Evolutionary conservation across 352 stramenopile species (phyloP).

Genomic region (Phytophthora uliginosa): DNA sequence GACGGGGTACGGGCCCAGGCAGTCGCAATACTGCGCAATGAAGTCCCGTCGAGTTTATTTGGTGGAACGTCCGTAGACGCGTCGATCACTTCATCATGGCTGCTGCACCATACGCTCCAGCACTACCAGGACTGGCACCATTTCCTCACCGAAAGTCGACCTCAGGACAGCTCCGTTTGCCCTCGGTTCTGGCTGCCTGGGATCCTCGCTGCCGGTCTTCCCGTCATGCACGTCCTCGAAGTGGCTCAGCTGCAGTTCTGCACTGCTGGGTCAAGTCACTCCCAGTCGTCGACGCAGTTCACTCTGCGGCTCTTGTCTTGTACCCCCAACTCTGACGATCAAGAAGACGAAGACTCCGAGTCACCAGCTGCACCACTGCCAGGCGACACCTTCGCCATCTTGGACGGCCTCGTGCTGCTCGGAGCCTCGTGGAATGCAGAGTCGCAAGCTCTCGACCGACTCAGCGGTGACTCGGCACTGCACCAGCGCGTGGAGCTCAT

Average conservation of each 20-base stretch:
- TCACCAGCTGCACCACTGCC: neutral
- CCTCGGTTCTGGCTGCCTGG: constrained; percentile 30
- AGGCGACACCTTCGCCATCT: constrained; percentile 25
- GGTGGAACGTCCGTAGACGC: neutral
- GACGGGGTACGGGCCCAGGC: constrained; percentile 8
- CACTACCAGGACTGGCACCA: constrained; percentile 35
- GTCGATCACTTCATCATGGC: constrained; percentile 12
- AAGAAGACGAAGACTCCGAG: constrained; percentile 4
- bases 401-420: constrained; percentile 47
- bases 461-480: neutral
- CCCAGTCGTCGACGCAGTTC: constrained; percentile 8
- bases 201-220: constrained; percentile 7
- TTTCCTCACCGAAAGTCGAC: constrained; percentile 3
- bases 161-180: neutral
- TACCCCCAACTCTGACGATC: neutral
- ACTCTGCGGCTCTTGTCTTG: constrained; percentile 4
- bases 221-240: constrained; percentile 21
- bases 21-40: constrained; percentile 30
- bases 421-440: constrained; percentile 41
- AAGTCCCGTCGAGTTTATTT: constrained; percentile 18
- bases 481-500: constrained; percentile 32
- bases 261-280: neutral
- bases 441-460: constrained; percentile 11
- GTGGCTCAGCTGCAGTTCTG: neutral
- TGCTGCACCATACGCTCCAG: constrained; percentile 35